Evolutionary conservation across 164 flowering plant genomes (phyloP).

Genomic region (Stephania cephalantha): DNA sequence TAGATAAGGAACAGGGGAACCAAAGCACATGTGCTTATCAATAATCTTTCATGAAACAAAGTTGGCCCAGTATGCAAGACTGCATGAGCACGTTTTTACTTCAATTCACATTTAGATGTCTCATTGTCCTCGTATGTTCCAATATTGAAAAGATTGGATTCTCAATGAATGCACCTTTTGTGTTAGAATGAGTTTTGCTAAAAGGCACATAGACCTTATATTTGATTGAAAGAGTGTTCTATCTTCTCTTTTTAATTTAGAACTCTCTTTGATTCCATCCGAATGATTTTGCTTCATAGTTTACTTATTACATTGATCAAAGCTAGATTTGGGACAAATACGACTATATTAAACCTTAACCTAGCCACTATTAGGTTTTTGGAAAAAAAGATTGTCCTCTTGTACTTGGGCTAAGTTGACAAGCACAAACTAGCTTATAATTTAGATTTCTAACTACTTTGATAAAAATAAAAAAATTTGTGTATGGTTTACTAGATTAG

Average conservation of each 20-base stretch:
- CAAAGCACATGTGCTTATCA: not conserved
- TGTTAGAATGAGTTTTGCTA: not conserved
- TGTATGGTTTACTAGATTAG: too few relatives aligned
- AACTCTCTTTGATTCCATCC: not conserved
- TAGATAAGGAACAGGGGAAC: not conserved
- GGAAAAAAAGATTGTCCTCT: too few relatives aligned
- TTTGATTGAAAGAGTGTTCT: not conserved
- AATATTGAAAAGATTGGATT: not conserved
- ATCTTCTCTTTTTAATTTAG: not conserved
- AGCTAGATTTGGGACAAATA: not conserved
- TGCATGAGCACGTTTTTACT: not conserved
- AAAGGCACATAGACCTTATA: not conserved
- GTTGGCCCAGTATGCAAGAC: not conserved
- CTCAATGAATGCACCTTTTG: not conserved
- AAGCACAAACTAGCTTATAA: too few relatives aligned
- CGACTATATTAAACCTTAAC: too few relatives aligned
- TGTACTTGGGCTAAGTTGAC: too few relatives aligned
- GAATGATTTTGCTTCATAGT: too few relatives aligned
- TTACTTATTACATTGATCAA: not conserved
- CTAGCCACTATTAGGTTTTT: too few relatives aligned
- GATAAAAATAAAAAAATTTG: too few relatives aligned
- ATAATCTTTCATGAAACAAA: not conserved
- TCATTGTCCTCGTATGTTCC: not conserved
- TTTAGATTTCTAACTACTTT: too few relatives aligned
- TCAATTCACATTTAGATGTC: not conserved